Evolutionary conservation across 805 yeast genomes (phyloP).

Genomic region (Tetrapisispora phaffii): DNA sequence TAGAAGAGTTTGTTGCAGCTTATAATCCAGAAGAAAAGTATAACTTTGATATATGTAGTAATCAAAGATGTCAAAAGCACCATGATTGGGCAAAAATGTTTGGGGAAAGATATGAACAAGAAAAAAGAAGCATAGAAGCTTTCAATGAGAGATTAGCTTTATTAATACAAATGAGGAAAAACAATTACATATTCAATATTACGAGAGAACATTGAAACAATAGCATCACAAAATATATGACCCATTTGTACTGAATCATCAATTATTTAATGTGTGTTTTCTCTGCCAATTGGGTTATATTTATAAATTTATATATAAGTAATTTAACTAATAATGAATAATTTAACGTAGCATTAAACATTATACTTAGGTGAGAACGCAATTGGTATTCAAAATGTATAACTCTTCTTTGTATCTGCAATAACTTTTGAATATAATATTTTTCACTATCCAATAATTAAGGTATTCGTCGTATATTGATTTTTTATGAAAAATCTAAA

Average conservation of each 20-base stretch:
- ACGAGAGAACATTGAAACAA: constrained; percentile 11
- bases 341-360: too few relatives aligned
- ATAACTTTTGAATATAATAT: too few relatives aligned
- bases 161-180: constrained; percentile 20
- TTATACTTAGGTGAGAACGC: too few relatives aligned
- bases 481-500: neutral
- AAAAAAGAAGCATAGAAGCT: constrained; percentile 17
- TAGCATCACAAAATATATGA: neutral
- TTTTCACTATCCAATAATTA: too few relatives aligned
- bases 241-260: neutral
- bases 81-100: constrained; percentile 24
- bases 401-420: too few relatives aligned
- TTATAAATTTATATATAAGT: too few relatives aligned
- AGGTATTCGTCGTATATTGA: neutral
- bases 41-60: constrained; percentile 20
- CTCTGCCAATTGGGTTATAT: too few relatives aligned
- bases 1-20: constrained; percentile 12
- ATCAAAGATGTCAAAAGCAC: constrained; percentile 22
- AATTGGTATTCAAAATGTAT: too few relatives aligned
- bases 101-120: constrained; percentile 15
- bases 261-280: too few relatives aligned
- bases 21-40: constrained; percentile 6
- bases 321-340: too few relatives aligned
- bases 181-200: constrained; percentile 22
- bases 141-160: constrained; percentile 17